Conservation (phyloP, 257 asterid genomes). For the Solanum phureja region DNA sequence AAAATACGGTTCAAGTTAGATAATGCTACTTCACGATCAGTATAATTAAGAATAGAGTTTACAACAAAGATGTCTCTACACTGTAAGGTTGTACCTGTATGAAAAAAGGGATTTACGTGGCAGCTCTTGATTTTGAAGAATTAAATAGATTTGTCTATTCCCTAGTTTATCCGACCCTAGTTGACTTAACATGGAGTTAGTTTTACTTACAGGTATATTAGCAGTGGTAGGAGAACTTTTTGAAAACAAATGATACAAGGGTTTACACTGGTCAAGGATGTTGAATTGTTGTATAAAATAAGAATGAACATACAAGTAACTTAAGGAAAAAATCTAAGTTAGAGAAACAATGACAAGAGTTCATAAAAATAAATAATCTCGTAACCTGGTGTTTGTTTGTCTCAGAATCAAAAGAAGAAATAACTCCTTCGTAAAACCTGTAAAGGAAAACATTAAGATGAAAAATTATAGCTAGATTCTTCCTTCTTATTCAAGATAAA, state of each 20-base stretch:
- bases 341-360: not conserved
- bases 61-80: not conserved
- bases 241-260: not conserved
- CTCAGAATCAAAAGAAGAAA: constrained; percentile 36
- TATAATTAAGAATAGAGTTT: not conserved
- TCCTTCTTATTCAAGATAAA: not conserved
- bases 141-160: not conserved
- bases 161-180: not conserved
- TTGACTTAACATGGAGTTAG: not conserved
- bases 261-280: not conserved
- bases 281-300: not conserved
- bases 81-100: not conserved
- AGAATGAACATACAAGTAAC: too few relatives aligned
- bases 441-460: constrained; percentile 10
- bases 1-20: not conserved
- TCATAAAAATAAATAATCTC: not conserved
- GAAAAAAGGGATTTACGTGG: not conserved
- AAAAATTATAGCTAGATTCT: not conserved
- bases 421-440: constrained; percentile 44
- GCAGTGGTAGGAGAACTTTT: not conserved
- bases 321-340: too few relatives aligned
- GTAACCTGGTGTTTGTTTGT: constrained; percentile 38
- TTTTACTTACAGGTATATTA: not conserved
- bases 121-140: not conserved
- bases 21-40: not conserved